phyloP scores from a whole-genome alignment of 2,329 filamentous ascomycete species.

The Microdochium bolleyi region DNA sequence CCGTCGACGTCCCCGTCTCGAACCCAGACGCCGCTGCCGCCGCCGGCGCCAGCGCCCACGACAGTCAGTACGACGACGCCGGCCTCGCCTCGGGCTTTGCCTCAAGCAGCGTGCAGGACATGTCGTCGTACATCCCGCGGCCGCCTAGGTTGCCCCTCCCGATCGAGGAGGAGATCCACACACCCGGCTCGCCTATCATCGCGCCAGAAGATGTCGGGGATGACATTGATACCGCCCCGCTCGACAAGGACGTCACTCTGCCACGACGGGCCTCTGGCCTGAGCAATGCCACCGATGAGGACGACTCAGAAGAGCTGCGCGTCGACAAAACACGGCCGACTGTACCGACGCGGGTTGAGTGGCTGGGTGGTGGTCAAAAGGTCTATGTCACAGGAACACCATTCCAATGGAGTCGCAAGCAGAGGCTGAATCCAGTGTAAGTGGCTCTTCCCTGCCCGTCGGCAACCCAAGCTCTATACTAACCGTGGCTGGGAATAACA shows the following conservation, averaged over 20 bases:
- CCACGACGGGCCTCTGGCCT: constrained; percentile 49
- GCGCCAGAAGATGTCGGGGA: constrained; percentile 54
- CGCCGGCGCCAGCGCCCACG: constrained; percentile 15
- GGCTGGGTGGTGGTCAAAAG: constrained; percentile 76
- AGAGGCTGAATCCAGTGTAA: constrained; percentile 78
- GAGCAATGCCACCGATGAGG: constrained; percentile 65
- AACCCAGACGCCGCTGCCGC: constrained; percentile 12
- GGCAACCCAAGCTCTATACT: constrained; percentile 5
- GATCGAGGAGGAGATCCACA: constrained; percentile 85
- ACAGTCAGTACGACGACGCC: constrained; percentile 25
- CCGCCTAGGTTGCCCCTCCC: constrained; percentile 86
- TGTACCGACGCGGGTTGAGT: constrained; percentile 79
- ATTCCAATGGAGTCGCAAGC: constrained; percentile 95
- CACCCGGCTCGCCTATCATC: constrained; percentile 83
- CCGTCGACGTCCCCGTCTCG: constrained; percentile 46
- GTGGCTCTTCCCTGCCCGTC: constrained; percentile 25
- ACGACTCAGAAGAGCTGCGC: constrained; percentile 67
- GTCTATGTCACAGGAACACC: constrained; percentile 97
- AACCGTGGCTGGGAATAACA: constrained; percentile 13
- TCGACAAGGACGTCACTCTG: constrained; percentile 38
- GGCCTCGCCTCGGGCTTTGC: constrained; percentile 35
- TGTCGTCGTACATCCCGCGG: constrained; percentile 53
- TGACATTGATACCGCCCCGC: constrained; percentile 40
- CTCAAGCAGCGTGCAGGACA: constrained; percentile 52
- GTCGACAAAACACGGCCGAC: constrained; percentile 69